phyloP scores from a whole-genome alignment of 139 green algal species.

The Chlamydomonas eustigma region DNA sequence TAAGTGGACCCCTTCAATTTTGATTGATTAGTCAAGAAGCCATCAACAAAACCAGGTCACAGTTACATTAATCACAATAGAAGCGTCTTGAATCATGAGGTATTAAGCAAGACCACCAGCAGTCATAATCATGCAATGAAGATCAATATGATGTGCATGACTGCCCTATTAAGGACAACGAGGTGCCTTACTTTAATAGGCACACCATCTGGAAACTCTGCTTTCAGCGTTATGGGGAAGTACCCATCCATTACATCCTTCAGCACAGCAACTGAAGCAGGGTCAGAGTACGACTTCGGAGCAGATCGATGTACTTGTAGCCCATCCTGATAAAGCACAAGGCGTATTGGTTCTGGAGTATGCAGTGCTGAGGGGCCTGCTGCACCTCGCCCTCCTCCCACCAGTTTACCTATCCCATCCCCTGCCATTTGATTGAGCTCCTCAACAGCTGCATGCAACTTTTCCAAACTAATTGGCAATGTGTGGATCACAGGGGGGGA shows the following conservation, averaged over 20 bases:
- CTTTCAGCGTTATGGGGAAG: conserved; percentile 18
- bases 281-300: conserved; percentile 25
- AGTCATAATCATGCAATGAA: not conserved
- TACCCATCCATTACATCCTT: conserved; percentile 25
- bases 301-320: conserved; percentile 29
- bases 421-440: conserved; percentile 17
- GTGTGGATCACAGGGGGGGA: not conserved
- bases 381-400: conserved; percentile 21
- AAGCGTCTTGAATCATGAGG: not conserved
- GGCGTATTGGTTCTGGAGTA: conserved; percentile 31
- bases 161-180: not conserved
- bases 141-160: conserved; percentile 3
- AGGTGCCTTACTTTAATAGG: conserved; percentile 32
- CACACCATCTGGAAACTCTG: conserved; percentile 49
- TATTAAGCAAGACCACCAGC: not conserved
- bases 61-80: too few relatives aligned
- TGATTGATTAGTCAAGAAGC: too few relatives aligned
- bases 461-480: not conserved
- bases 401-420: conserved; percentile 41
- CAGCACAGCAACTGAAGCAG: conserved; percentile 14
- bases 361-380: conserved; percentile 24
- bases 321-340: conserved; percentile 37
- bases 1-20: too few relatives aligned
- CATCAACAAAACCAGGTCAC: too few relatives aligned
- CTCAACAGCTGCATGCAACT: not conserved